Percentiles rank a stretch among this genome's conserved stretches.
Conservation (phyloP, 23 red algal species). For the Gracilaria domingensis region DNA sequence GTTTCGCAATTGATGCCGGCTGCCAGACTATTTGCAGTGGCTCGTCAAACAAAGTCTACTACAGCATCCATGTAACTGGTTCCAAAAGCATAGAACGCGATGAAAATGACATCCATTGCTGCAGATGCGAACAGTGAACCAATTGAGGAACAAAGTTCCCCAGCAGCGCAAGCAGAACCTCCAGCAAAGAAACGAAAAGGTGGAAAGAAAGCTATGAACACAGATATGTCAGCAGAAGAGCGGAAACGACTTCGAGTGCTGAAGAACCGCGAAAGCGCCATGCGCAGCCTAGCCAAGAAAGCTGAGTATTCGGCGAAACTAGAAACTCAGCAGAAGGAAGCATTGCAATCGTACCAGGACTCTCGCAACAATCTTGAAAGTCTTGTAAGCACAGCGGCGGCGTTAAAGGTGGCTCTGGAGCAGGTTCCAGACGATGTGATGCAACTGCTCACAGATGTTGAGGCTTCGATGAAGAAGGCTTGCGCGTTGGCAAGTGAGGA, state of each 20-base stretch:
- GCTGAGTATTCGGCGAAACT: conserved; percentile 62
- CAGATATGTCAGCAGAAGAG: conserved; percentile 60
- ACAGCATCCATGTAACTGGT: conserved; percentile 7
- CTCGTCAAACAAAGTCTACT: background rate
- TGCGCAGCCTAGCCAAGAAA: conserved; percentile 76
- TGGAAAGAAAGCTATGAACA: conserved; percentile 28
- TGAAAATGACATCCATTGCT: conserved; percentile 15
- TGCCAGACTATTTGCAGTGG: background rate
- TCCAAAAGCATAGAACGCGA: background rate
- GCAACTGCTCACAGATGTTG: conserved; percentile 29
- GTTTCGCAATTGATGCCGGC: background rate
- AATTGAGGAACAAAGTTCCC: background rate
- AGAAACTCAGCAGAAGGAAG: conserved; percentile 49
- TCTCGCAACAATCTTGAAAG: conserved; percentile 19
- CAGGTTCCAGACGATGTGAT: conserved; percentile 39
- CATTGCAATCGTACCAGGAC: background rate
- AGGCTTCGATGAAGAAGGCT: conserved; percentile 4
- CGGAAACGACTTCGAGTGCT: conserved; percentile 59
- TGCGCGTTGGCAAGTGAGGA: background rate
- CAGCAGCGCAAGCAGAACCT: conserved; percentile 26
- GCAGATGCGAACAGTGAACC: background rate
- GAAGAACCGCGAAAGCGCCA: conserved; percentile 73
- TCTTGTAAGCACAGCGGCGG: conserved; percentile 25
- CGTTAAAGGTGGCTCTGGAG: conserved; percentile 16
- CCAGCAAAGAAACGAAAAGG: conserved; percentile 55